Evolutionary conservation across 331 rosid genomes (phyloP), one percentile per base, ranked within the genome.

Genomic region (Dryas integrifolia): DNA sequence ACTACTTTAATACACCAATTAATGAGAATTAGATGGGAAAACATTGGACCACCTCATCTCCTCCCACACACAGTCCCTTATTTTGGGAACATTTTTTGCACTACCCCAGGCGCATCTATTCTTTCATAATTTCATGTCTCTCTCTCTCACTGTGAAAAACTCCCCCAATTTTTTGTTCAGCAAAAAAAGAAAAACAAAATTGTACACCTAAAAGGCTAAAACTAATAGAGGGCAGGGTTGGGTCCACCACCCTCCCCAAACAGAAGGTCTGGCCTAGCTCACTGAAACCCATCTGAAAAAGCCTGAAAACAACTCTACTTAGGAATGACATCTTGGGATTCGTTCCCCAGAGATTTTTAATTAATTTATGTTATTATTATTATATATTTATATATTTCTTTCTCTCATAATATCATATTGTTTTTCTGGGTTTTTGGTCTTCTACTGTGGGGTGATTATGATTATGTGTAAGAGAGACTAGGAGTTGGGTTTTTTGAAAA

Each of bases 11-110:
- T 67, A 83, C 69, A 79, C 65, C 76, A 74, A 87, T 85, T 80
- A 87, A 85, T 88, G 79, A 72, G 86, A 87, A 87, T 87, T 90
- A 82, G 85, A 90, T 70, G 74, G 80, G 46, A 73, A 85, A 80
- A 81, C 51, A 74, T 68, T 73, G 93, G 97, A 90, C 96, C 98
- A 92, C 92, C 86, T 81, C 95, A 84, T 85, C 88, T 79, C 85
- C 67, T 74, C 52, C 72, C 56, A 58, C 84, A 18, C 77, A 55
- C 73, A 76, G 72, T 85, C 86, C 87, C 92, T 86, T 72, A 58
- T 87, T 88, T 79, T 77, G 79, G 89, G 80, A 88, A 82, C 90
- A 80, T 58, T 85, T 81, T 84, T 64, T 56, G 14, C 83, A 52
- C 79, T 52, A 52, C 72, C 84, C 85, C 69, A 66, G 47, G 70